A percentile compares a stretch with the other conserved stretches of the same genome.
These are phyloP conservation scores for Aspergillus sp. DNA, from an alignment of 2,329 filamentous ascomycete species.

Conservation along the genomic window DNA sequence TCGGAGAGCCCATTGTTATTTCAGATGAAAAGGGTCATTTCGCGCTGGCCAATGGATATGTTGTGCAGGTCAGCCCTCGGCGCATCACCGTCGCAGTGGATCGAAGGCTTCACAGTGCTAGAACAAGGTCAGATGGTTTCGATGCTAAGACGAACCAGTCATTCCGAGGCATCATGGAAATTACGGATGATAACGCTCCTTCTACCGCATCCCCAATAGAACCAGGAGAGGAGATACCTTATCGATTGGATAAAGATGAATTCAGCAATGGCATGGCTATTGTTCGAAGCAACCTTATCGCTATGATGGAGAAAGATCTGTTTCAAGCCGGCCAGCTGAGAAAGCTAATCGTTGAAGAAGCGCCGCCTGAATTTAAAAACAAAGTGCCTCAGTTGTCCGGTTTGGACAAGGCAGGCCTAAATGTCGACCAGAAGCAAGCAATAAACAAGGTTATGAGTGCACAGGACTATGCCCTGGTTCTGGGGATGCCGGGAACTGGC, in stretches of 20 bases:
- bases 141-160: conserved; percentile 75
- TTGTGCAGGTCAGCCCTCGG: conserved; percentile 72
- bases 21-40: conserved; percentile 96
- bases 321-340: conserved; percentile 72
- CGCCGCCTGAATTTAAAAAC: conserved; percentile 70
- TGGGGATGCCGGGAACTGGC: conserved; percentile 97
- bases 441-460: conserved; percentile 96
- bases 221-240: conserved; percentile 57
- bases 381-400: conserved; percentile 60
- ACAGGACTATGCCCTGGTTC: conserved; percentile 90
- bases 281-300: conserved; percentile 88
- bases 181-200: conserved; percentile 56
- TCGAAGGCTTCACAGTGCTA: conserved; percentile 81
- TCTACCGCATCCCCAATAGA: conserved; percentile 32
- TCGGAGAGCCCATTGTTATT: conserved; percentile 92
- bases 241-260: conserved; percentile 94
- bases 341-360: conserved; percentile 75
- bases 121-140: conserved; percentile 74
- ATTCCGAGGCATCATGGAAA: conserved; percentile 90
- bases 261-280: conserved; percentile 98
- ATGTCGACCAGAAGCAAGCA: conserved; percentile 80
- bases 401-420: conserved; percentile 63
- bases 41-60: conserved; percentile 88
- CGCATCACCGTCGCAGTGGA: conserved; percentile 88
- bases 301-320: conserved; percentile 80